A percentile compares a stretch with the other conserved stretches of the same genome.
Evolutionary conservation across 495 filamentous ascomycete genomes (phyloP).

Genomic region (Penicillium tannophilum): DNA sequence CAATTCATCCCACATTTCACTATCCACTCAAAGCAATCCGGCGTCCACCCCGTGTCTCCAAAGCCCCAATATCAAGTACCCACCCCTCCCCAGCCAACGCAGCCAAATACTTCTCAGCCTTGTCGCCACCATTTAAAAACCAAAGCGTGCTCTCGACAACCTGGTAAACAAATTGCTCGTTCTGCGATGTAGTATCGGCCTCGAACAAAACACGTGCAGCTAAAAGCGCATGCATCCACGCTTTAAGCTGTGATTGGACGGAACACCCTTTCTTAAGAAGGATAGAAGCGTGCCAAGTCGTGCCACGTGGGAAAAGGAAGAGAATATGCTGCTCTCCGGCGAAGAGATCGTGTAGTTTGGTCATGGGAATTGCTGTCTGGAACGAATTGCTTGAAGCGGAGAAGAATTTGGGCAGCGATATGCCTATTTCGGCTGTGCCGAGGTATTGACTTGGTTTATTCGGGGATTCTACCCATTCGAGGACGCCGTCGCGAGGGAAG

Average conservation of each 20-base stretch:
- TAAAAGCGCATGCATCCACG: conserved; percentile 74
- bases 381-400: neutral
- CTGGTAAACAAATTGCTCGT: conserved; percentile 7
- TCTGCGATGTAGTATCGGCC: neutral
- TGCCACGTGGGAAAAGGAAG: conserved; percentile 16
- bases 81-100: conserved; percentile 55
- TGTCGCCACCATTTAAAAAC: conserved; percentile 37
- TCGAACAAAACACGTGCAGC: conserved; percentile 40
- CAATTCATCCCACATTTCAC: no score
- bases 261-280: conserved; percentile 63
- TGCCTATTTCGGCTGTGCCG: conserved; percentile 33
- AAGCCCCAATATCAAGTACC: conserved; percentile 57
- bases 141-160: conserved; percentile 22
- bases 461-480: conserved; percentile 49
- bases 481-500: conserved; percentile 63
- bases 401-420: conserved; percentile 35
- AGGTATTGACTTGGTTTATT: neutral
- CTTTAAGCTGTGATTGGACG: conserved; percentile 58
- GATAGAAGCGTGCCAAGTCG: conserved; percentile 50
- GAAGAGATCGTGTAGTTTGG: conserved; percentile 28
- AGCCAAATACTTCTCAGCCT: conserved; percentile 44
- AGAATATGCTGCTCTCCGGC: conserved; percentile 35
- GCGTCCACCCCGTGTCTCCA: conserved; percentile 58
- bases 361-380: conserved; percentile 24
- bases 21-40: conserved; percentile 24